Conservation (phyloP, 169 alveolate genomes). For the Cardiosporidium cionae region DNA sequence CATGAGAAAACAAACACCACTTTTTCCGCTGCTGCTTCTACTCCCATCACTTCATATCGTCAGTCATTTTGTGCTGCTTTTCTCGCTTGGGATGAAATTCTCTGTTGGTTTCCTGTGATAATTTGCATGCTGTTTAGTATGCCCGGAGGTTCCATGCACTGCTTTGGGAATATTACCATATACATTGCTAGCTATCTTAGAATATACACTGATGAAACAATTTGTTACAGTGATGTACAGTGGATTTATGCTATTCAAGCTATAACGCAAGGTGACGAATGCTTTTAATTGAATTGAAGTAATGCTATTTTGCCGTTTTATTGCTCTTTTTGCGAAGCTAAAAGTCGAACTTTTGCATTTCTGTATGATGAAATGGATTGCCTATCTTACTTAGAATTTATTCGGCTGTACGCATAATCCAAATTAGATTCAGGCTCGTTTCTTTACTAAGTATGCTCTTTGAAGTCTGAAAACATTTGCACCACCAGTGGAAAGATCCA, state of each 20-base stretch:
- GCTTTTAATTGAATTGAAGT: no score
- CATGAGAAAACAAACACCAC: no score
- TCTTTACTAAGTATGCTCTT: no score
- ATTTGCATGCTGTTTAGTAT: neutral
- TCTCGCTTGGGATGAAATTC: constrained; percentile 1
- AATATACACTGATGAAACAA: neutral
- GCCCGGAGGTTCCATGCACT: neutral
- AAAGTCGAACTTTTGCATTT: neutral
- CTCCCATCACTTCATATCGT: no score
- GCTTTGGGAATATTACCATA: neutral
- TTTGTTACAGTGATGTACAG: neutral
- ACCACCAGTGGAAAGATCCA: no score
- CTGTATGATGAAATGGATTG: neutral
- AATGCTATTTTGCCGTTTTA: no score
- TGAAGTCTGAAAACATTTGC: no score
- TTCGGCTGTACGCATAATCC: no score
- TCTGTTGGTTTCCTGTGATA: neutral
- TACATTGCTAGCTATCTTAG: constrained; percentile 1
- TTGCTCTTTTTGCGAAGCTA: neutral
- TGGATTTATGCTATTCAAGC: neutral
- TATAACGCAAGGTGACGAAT: neutral
- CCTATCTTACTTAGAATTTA: no score
- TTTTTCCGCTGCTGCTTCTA: no score
- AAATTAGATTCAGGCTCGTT: no score
- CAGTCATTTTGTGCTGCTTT: no score